Conservation (phyloP, 495 filamentous ascomycete species). For the Penicillium samsonianum region DNA sequence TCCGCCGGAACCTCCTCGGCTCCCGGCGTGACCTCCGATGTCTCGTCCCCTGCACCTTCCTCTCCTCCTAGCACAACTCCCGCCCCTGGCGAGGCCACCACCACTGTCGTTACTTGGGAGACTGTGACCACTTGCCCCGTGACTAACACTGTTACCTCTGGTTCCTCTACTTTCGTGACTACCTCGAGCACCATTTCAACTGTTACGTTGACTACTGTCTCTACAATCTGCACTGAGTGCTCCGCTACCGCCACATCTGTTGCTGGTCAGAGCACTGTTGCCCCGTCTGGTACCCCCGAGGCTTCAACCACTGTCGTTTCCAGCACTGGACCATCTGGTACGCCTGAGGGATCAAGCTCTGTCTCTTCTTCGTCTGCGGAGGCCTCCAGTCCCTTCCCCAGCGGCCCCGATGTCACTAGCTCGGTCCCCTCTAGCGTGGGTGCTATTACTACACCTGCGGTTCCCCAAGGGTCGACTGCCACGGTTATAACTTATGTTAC, state of each 20-base stretch:
- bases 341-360: slow-evolving; percentile 5
- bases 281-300: not conserved
- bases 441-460: slow-evolving; percentile 9
- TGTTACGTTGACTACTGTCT: slow-evolving; percentile 35
- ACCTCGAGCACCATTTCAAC: slow-evolving; percentile 40
- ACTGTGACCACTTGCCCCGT: slow-evolving; percentile 46
- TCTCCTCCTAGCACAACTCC: slow-evolving; percentile 11
- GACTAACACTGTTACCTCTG: slow-evolving; percentile 37
- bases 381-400: slow-evolving; percentile 1
- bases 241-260: slow-evolving; percentile 19
- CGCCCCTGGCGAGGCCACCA: slow-evolving; percentile 7
- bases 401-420: slow-evolving; percentile 17
- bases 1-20: slow-evolving; percentile 1
- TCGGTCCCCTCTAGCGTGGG: slow-evolving; percentile 19
- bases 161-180: slow-evolving; percentile 32
- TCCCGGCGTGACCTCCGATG: slow-evolving; percentile 3
- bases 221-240: slow-evolving; percentile 39
- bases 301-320: slow-evolving; percentile 6
- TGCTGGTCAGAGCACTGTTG: slow-evolving; percentile 1
- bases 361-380: slow-evolving; percentile 11
- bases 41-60: not conserved
- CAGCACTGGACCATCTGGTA: slow-evolving; percentile 10
- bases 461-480: slow-evolving; percentile 23
- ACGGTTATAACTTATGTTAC: slow-evolving; percentile 39
- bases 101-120: slow-evolving; percentile 20